Evolutionary conservation across 768 basidiomycete species (phyloP), one percentile per base, ranked within the genome.

Genomic region (Tephrocybe sp.): DNA sequence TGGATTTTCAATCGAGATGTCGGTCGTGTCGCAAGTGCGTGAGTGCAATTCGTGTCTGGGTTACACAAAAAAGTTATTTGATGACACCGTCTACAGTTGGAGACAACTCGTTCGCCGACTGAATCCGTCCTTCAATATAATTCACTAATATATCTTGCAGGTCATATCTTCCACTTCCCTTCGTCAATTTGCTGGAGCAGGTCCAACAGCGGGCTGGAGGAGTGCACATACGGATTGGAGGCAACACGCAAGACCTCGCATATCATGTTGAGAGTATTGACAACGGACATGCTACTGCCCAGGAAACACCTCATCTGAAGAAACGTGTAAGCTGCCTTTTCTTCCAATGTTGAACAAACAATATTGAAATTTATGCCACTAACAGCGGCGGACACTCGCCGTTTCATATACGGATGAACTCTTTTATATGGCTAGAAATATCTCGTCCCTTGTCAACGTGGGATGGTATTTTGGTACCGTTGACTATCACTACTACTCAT

Each of bases 1-100:
- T 50, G 87, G 86, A 4, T 88, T 90, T 62, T 86, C 84, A 2
- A 76, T 91, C 36, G 88, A 90, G 66, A 76, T 88, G 73, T 87
- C 86, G 36, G 81, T 90, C 11, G 75, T 82, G 5, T 79, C 77
- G 50, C 79, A 81, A 70, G 72, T 86, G 55, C 66, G 85, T 87
- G 65, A 64, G 81, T 81, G 68, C 79, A 37, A 53, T 11, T 5
- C 11, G 11, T 5, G 5, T 30, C 11, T 30, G 28, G n/a, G n/a
- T n/a, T n/a, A n/a, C n/a, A 41, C 55, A 43, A 44, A 45, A 10
- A 9, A 23, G 36, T 10, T 38, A 11, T 7, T 32, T 45, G 28
- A 26, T 43, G 32, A 24, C 23, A 15, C 18, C 25, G 30, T 15
- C 20, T 14, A 23, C 48, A 81, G 81, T 81, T 57, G 81, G 80